These are phyloP conservation scores for Trametes maxima DNA, from an alignment of 768 basidiomycete species.

Conservation along the genomic window DNA sequence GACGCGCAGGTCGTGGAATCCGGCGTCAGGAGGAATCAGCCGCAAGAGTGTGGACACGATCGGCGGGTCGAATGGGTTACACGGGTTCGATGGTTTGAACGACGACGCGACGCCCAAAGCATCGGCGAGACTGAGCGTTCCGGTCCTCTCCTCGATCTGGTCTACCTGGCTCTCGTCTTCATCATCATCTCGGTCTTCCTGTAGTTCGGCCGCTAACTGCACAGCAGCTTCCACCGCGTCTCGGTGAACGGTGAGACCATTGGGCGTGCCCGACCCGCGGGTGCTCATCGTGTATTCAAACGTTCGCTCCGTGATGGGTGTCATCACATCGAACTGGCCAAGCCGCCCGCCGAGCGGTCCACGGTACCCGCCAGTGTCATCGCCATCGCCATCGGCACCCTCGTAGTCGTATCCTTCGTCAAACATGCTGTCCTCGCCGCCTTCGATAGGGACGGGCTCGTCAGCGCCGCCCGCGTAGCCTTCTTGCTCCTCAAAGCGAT, in stretches of 20 bases:
- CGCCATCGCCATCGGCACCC: constrained; percentile 9
- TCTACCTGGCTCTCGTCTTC: constrained; percentile 29
- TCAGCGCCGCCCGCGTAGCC: background rate
- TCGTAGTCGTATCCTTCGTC: constrained; percentile 5
- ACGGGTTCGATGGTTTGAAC: constrained; percentile 83
- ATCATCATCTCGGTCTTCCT: constrained; percentile 34
- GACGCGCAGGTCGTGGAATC: constrained; percentile 60
- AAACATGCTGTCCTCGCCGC: constrained; percentile 18
- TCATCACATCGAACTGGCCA: constrained; percentile 90
- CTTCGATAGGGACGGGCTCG: constrained; percentile 3
- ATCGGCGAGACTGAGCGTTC: constrained; percentile 65
- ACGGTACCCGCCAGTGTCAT: constrained; percentile 29
- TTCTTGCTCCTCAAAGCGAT: constrained; percentile 1
- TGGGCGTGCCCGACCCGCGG: constrained; percentile 37
- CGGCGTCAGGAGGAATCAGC: constrained; percentile 58
- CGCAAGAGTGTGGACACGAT: constrained; percentile 68
- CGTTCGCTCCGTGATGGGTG: constrained; percentile 95
- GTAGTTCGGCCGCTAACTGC: constrained; percentile 50
- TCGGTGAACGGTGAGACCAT: constrained; percentile 27
- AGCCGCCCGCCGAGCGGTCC: constrained; percentile 74
- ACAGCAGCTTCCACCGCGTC: constrained; percentile 55
- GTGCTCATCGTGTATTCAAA: constrained; percentile 79
- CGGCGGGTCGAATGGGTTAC: constrained; percentile 77
- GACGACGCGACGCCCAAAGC: constrained; percentile 60
- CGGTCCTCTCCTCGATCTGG: constrained; percentile 58